Conservation (phyloP, 1,284 basidiomycete genomes). For the Cutaneotrichosporon dermatis region DNA sequence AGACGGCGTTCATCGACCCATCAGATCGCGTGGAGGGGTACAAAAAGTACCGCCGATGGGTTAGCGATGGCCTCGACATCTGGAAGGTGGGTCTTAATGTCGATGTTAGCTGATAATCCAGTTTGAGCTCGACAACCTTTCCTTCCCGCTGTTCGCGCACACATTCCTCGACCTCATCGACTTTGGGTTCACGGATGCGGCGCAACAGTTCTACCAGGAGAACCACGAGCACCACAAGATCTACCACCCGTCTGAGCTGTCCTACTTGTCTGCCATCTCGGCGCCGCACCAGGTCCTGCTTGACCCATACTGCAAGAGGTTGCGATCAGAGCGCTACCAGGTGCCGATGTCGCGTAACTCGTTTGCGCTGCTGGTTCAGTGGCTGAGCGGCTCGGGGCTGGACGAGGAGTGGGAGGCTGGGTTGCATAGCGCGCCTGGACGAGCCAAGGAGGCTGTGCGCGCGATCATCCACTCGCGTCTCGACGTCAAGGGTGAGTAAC, state of each 20-base stretch:
- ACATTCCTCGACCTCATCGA: constrained; percentile 94
- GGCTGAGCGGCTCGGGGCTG: constrained; percentile 84
- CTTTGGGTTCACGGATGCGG: constrained; percentile 84
- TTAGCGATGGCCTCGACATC: constrained; percentile 61
- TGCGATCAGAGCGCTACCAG: constrained; percentile 84
- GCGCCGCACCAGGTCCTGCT: constrained; percentile 79
- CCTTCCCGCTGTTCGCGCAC: constrained; percentile 95
- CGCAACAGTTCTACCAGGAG: constrained; percentile 67
- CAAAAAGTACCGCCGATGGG: constrained; percentile 70
- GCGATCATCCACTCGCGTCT: constrained; percentile 90
- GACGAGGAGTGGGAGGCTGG: constrained; percentile 70
- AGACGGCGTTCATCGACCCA: constrained; percentile 61
- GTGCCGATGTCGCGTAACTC: constrained; percentile 87
- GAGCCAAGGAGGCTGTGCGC: constrained; percentile 72
- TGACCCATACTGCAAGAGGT: constrained; percentile 77
- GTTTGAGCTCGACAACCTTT: constrained; percentile 86
- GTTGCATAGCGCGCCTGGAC: constrained; percentile 60
- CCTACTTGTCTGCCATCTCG: constrained; percentile 75
- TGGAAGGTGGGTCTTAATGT: constrained; percentile 67
- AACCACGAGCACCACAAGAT: constrained; percentile 69
- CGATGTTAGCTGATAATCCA: constrained; percentile 36
- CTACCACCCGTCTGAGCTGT: constrained; percentile 66
- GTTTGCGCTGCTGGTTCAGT: constrained; percentile 86
- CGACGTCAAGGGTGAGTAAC: constrained; percentile 71
- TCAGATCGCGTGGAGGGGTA: constrained; percentile 67